Percentiles rank a stretch among this genome's conserved stretches.
Conservation (phyloP, 2,329 filamentous ascomycete species). For the Ceratocystis smalleyi region DNA sequence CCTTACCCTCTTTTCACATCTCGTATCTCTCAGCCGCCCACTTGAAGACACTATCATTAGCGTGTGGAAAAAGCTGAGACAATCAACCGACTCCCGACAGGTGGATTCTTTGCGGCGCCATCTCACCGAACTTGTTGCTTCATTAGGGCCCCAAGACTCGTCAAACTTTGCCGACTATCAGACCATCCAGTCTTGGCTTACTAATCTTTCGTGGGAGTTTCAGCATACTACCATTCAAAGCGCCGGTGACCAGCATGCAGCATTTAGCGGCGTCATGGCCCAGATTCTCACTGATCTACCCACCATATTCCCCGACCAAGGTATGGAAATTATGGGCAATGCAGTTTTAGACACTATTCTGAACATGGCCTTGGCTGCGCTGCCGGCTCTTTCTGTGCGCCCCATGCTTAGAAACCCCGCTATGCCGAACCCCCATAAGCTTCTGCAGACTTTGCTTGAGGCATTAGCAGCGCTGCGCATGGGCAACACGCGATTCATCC, state of each 20-base stretch:
- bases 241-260: conserved; percentile 10
- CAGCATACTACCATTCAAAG: conserved; percentile 13
- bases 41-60: conserved; percentile 37
- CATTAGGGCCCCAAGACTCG: conserved; percentile 24
- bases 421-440: conserved; percentile 49
- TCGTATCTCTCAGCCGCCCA: conserved; percentile 43
- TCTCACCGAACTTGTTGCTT: conserved; percentile 10
- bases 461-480: conserved; percentile 56
- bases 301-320: conserved; percentile 53
- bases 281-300: conserved; percentile 46
- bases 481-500: conserved; percentile 61
- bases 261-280: conserved; percentile 15
- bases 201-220: conserved; percentile 44
- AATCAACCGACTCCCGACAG: conserved; percentile 44
- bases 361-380: conserved; percentile 45
- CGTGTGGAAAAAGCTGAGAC: conserved; percentile 43
- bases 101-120: conserved; percentile 39
- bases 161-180: conserved; percentile 31
- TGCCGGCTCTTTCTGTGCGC: conserved; percentile 40
- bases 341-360: conserved; percentile 54
- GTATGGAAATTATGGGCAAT: conserved; percentile 59
- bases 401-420: conserved; percentile 42
- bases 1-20: conserved; percentile 29
- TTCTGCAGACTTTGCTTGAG: conserved; percentile 53
- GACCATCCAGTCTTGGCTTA: conserved; percentile 47